Evolutionary conservation across 306 rosid genomes (phyloP), one percentile per base, ranked within the genome.

Genomic region (Inga laurina): DNA sequence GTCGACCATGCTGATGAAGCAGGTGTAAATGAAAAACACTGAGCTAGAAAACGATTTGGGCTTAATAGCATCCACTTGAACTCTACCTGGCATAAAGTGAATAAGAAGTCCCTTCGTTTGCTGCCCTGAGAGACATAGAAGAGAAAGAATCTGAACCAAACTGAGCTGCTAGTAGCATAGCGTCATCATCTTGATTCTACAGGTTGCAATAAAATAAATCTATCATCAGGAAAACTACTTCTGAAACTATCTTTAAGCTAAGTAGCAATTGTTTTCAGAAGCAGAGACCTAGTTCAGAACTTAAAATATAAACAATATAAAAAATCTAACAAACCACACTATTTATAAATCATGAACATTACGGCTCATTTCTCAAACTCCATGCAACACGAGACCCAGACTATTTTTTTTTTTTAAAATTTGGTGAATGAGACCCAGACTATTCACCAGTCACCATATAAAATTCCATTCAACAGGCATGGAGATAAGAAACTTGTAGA

Each of bases 111-210:
- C 93, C 96, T 81, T 82, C 64, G 54, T 87, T 81, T 78, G 82
- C 88, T 21, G 90, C 88, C 57, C 88, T 94, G 56, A 88, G 88
- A 71, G 97, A 90, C 82, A 95, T 79, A 64, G 98, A 91, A 88
- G 92, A 88, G 86, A 96, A 93, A 51, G 96, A 86, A 83, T 91
- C 99, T 10, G 98, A 90, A 88, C 89, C 93, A 85, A 93, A 93
- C 76, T 95, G 97, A 81, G 97, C 98, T 79, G 87, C 94, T 79
- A 93, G 84, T 80, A 96, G 90, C 94, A 96, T 92, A 80, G 91
- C 92, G 91, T 96, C 99, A 81, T 88, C 96, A 81, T 93, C 98
- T 77, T 87, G 93, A 81, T 92, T 91, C 99, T 95, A 79, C 59
- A 77, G 41, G 72, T 66, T 72, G 54, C 43, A 79, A 46, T 72